Conservation (phyloP, 2,329 filamentous ascomycete genomes). For the Metarhizium anisopliae region DNA sequence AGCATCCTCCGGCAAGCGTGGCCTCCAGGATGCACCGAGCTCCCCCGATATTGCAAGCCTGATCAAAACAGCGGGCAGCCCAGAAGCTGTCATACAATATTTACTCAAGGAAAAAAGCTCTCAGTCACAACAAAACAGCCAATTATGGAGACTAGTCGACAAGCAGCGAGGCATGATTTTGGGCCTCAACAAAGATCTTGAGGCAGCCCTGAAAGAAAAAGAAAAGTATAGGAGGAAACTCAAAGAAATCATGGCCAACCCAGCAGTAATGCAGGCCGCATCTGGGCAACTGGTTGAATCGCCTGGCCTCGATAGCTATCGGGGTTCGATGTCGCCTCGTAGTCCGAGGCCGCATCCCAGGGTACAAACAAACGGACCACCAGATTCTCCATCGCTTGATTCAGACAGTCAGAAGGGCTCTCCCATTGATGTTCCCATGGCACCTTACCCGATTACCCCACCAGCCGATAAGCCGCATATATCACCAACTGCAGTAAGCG, state of each 20-base stretch:
- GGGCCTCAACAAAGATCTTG: constrained; percentile 88
- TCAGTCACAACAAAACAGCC: constrained; percentile 78
- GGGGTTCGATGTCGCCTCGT: constrained; percentile 11
- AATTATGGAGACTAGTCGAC: constrained; percentile 91
- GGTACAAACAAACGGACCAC: background rate
- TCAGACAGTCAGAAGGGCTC: constrained; percentile 44
- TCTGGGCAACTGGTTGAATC: constrained; percentile 10
- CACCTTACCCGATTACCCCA: constrained; percentile 57
- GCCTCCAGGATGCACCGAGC: constrained; percentile 49
- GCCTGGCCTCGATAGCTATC: constrained; percentile 3
- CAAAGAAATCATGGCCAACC: constrained; percentile 57
- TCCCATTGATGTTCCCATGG: constrained; percentile 49
- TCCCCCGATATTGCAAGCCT: constrained; percentile 70
- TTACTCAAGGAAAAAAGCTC: constrained; percentile 87
- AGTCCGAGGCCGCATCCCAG: constrained; percentile 15
- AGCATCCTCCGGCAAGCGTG: constrained; percentile 34
- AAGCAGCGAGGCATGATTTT: constrained; percentile 93
- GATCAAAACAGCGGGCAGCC: constrained; percentile 75
- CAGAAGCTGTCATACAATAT: constrained; percentile 82
- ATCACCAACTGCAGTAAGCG: constrained; percentile 34
- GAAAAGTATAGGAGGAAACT: constrained; percentile 86
- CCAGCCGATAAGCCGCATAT: constrained; percentile 41
- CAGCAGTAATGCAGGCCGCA: constrained; percentile 22
- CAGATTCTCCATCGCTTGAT: constrained; percentile 19
- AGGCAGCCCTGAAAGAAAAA: constrained; percentile 85